Base-by-base conservation (phyloP, 2,329 filamentous ascomycete genomes). In the Curvularia verruculosa region DNA sequence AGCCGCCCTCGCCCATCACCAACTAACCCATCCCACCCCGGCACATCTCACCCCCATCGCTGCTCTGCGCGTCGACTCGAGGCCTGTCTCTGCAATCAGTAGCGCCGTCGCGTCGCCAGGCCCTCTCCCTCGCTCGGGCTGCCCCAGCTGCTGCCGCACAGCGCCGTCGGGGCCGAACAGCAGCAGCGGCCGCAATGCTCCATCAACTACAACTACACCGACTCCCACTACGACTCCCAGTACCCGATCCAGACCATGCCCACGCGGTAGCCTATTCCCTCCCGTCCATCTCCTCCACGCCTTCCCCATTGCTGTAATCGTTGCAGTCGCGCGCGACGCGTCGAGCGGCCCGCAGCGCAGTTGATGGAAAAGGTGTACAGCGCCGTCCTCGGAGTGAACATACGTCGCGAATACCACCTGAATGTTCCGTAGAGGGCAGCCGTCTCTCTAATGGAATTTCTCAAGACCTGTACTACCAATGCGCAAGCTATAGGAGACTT, bases 401-500 rank as follows among this genome's bases (percentile, higher is more conserved):
- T 70, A 61, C 67, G 65, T 68, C 69, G 72, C 64, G 66, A 71
- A 59, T 74, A 75, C 66, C 74, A 76, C 64, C 61, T 69, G 71
- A 63, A 68, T 62, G 70, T 76, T 73, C 74, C 74, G 63, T 76
- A 74, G 68, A 64, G 64, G 64, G 67, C 58, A 49, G 56, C 62
- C 36, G 59, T 63, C 65, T 71, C 64, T 72, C 72, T 72, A 71
- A 75, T 76, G 73, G 71, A 76, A 71, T 73, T 74, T 73, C 69
- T 74, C 67, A 75, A 68, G 58, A 69, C 68, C 36, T 76, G 73
- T 62, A 64, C 56, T 56, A 75, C 74, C 36, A 77, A 75, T 70
- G 74, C 73, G 69, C 73, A 75, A 65, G 71, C 69, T 68, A 72
- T 77, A 63, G 73, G 72, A 64, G 72, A 73, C 60, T 74, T 74